Conservation (phyloP, 2,329 filamentous ascomycete genomes). For the Colletotrichum sp. region DNA sequence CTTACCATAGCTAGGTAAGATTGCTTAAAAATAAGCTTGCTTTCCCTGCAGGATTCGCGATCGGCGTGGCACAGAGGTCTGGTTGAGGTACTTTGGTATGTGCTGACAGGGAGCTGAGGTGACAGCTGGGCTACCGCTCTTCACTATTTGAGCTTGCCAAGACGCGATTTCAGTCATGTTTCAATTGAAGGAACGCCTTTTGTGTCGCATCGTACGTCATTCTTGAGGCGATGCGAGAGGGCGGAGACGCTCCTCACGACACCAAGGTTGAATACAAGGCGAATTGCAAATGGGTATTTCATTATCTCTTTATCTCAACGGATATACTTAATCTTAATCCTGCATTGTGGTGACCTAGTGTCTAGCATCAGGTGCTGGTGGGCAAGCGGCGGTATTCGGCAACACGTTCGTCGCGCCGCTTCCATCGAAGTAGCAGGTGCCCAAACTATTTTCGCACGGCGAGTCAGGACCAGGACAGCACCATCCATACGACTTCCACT, state of each 20-base stretch:
- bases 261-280: not conserved
- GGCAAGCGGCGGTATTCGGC: slow-evolving; percentile 1
- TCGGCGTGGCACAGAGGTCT: not conserved
- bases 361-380: not conserved
- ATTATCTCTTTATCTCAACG: not conserved
- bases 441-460: not conserved
- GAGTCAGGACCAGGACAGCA: not conserved
- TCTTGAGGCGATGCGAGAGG: not conserved
- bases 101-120: not conserved
- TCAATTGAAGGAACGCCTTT: not conserved
- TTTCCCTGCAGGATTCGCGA: not conserved
- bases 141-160: not conserved
- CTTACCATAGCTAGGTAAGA: not conserved
- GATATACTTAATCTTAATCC: not conserved
- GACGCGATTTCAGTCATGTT: not conserved
- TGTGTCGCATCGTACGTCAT: not conserved
- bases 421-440: not conserved
- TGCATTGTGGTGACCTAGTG: not conserved
- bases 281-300: not conserved
- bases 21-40: not conserved
- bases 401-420: not conserved
- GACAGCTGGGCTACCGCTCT: not conserved
- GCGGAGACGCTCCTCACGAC: not conserved
- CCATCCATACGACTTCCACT: not conserved
- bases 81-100: not conserved